Conservation (phyloP, 345 rosid genomes). For the Gossypioides kirkii region DNA sequence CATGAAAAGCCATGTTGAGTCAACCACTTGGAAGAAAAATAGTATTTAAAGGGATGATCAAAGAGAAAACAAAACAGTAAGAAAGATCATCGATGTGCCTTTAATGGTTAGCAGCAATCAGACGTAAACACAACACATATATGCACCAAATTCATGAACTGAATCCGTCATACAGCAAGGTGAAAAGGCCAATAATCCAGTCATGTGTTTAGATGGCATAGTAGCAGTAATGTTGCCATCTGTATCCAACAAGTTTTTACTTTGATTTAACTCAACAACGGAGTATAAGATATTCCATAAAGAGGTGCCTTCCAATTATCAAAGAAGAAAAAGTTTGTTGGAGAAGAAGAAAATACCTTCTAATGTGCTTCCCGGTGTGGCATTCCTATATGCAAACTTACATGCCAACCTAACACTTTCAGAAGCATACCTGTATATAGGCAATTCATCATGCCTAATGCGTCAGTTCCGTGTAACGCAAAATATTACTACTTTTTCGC, state of each 20-base stretch:
- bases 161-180: neutral
- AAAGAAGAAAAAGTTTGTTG: neutral
- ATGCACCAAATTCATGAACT: neutral
- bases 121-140: neutral
- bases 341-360: constrained; percentile 41
- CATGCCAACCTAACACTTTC: constrained; percentile 84
- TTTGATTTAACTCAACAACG: neutral
- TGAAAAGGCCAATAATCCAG: neutral
- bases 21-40: constrained; percentile 7
- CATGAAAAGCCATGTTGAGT: constrained; percentile 5
- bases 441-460: neutral
- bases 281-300: neutral
- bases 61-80: neutral
- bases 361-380: constrained; percentile 82
- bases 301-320: neutral
- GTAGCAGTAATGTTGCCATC: neutral
- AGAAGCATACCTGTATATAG: constrained; percentile 65
- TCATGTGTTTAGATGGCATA: neutral
- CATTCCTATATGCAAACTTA: constrained; percentile 72
- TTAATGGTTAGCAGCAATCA: neutral
- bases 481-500: neutral
- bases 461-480: neutral
- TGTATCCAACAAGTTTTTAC: neutral
- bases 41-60: neutral
- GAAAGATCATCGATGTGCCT: neutral